phyloP scores from a whole-genome alignment of 2,329 filamentous ascomycete species.

The Fusarium sp. region DNA sequence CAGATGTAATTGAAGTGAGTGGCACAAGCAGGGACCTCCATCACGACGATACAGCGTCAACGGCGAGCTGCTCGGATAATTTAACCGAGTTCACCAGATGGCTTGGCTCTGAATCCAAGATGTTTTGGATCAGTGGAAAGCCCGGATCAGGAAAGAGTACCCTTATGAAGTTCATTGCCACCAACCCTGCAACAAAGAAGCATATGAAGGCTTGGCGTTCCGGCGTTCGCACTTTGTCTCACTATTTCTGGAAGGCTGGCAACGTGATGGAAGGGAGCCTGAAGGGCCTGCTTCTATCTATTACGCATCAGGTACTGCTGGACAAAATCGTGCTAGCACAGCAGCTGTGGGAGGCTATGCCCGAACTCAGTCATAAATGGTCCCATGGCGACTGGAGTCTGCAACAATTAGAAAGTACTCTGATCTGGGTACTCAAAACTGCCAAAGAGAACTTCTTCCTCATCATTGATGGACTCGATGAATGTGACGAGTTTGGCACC shows the following conservation, averaged over 20 bases:
- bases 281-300: not conserved
- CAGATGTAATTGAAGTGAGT: too few relatives aligned
- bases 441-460: rapidly evolving
- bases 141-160: not conserved
- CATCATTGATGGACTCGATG: not conserved
- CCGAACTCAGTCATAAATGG: not conserved
- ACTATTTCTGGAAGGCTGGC: not conserved
- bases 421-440: not conserved
- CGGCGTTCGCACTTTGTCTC: rapidly evolving
- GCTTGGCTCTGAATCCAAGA: rapidly evolving
- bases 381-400: not conserved
- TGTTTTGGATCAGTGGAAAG: not conserved
- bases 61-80: rapidly evolving
- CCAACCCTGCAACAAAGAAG: not conserved
- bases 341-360: rapidly evolving
- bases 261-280: not conserved
- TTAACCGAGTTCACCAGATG: not conserved
- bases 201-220: not conserved
- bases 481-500: not conserved
- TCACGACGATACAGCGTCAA: too few relatives aligned
- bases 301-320: not conserved
- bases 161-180: not conserved
- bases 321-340: not conserved
- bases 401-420: not conserved
- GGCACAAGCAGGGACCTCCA: too few relatives aligned